These are phyloP conservation scores for Russula griseocarnosa DNA, from an alignment of 768 basidiomycete genomes.

Conservation along the genomic window DNA sequence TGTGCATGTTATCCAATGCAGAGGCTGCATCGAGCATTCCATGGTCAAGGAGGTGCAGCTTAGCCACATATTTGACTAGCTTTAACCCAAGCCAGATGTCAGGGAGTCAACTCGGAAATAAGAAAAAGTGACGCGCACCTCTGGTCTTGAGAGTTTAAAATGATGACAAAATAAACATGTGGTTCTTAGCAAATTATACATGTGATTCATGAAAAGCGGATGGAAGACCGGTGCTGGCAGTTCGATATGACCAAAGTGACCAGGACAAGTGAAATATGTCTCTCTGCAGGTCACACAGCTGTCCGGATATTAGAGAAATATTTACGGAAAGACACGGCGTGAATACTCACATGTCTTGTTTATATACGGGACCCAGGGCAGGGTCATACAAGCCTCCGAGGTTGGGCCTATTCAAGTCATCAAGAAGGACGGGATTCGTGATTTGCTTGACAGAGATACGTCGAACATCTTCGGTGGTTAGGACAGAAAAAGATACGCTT, in stretches of 20 bases:
- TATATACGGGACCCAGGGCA: conserved; percentile 84
- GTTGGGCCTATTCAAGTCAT: conserved; percentile 91
- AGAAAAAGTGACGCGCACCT: conserved; percentile 45
- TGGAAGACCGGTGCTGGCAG: conserved; percentile 94
- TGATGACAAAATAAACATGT: conserved; percentile 92
- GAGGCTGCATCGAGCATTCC: conserved; percentile 83
- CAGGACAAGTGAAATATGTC: conserved; percentile 92
- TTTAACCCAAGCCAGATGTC: conserved; percentile 38
- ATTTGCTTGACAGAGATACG: conserved; percentile 98
- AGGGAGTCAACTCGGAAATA: conserved; percentile 4
- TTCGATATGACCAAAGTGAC: conserved; percentile 97
- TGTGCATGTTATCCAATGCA: conserved; percentile 63
- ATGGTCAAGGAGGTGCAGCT: conserved; percentile 82
- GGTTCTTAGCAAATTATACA: conserved; percentile 81
- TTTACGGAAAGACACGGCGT: conserved; percentile 6
- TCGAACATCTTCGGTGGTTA: conserved; percentile 81
- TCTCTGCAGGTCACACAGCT: conserved; percentile 94
- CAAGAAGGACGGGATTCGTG: conserved; percentile 86
- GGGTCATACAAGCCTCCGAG: conserved; percentile 93
- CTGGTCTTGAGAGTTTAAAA: conserved; percentile 75
- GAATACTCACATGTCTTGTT: conserved; percentile 78
- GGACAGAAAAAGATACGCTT: conserved; percentile 89
- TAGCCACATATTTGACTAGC: conserved; percentile 76
- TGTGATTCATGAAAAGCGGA: conserved; percentile 90
- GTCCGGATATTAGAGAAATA: conserved; percentile 25